Base-by-base conservation (phyloP, 2,329 filamentous ascomycete species). In the Penicillium hesseltinei region DNA sequence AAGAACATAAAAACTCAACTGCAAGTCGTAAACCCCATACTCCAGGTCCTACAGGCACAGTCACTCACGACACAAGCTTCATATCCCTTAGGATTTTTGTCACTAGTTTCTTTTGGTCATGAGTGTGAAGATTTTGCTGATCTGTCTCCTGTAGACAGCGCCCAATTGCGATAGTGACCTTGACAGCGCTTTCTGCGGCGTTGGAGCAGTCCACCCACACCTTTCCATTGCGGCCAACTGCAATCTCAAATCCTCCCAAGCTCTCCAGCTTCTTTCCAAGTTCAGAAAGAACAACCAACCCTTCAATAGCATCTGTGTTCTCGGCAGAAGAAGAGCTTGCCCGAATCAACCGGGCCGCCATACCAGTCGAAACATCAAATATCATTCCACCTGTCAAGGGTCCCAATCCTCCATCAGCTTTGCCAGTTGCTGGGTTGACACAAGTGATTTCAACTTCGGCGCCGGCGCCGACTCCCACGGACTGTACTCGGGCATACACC, bases 371-470 rank as follows among this genome's bases (percentile, higher is more conserved):
- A 33, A 97, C 81, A 61, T 85, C 80, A 69, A 92, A 97, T 27
- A 96, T 76, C 89, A 95, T 97, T 13, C 94, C 94, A 9, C 88
- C 91, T 3, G 82, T 86, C 51, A 99, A 76, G 7, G 90, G 90
- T 0, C 94, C 94, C 17, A 97, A 80, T 0, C 93, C 93, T 46
- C 96, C 93, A 0, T 97, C 92, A 2, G 89, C 83, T 69, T 95
- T 96, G 27, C 93, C 93, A 0, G 92, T 97, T 1, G 88, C 83
- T 0, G 90, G 82, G 61, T 92, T 91, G 44, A 96, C 88, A 73
- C 94, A 97, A 69, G 95, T 91, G 44, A 99, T 80, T 77, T 97
- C 94, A 1, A 91, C 84, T 69, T 97, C 91, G 78, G 92, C 91
- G 74, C 92, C 89, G 62, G 88, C 87, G 69, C 91, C 88, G 27